Conservation (phyloP, 225 moss, liverwort and hornwort species). For the Pseudoscleropodium purum region DNA sequence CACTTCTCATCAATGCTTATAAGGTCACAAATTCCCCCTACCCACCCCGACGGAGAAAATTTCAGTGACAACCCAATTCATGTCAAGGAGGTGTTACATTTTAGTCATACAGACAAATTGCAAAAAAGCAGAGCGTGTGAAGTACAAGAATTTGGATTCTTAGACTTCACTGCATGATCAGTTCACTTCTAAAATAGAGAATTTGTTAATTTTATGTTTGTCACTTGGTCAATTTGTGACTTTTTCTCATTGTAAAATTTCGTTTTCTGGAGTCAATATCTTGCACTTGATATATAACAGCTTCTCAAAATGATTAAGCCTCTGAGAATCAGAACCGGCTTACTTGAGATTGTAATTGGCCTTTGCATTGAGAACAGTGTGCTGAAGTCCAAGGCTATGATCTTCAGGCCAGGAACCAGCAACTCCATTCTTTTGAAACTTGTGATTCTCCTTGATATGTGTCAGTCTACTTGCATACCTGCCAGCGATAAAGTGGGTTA, state of each 20-base stretch:
- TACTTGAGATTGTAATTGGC: slow-evolving; percentile 70
- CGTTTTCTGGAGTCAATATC: neutral
- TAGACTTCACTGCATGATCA: neutral
- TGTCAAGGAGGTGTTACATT: neutral
- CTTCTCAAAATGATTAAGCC: neutral
- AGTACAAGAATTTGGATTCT: neutral
- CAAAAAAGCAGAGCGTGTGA: neutral
- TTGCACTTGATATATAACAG: neutral
- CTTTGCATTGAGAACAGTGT: slow-evolving; percentile 59
- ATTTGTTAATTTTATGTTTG: no score
- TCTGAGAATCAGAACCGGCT: neutral
- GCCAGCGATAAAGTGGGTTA: neutral
- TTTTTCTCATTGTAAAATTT: neutral
- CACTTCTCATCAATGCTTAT: neutral
- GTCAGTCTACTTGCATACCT: slow-evolving; percentile 89
- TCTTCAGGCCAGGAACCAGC: slow-evolving; percentile 42
- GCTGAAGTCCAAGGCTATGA: slow-evolving; percentile 60
- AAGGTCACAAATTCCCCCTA: no score
- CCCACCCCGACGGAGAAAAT: neutral
- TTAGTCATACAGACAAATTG: neutral
- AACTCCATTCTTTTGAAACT: slow-evolving; percentile 67
- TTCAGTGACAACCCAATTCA: neutral
- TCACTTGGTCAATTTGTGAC: neutral
- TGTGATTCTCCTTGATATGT: slow-evolving; percentile 77
- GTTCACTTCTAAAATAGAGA: neutral